Base-by-base conservation (phyloP, 164 flowering plant genomes). In the Vitis cinerea region DNA sequence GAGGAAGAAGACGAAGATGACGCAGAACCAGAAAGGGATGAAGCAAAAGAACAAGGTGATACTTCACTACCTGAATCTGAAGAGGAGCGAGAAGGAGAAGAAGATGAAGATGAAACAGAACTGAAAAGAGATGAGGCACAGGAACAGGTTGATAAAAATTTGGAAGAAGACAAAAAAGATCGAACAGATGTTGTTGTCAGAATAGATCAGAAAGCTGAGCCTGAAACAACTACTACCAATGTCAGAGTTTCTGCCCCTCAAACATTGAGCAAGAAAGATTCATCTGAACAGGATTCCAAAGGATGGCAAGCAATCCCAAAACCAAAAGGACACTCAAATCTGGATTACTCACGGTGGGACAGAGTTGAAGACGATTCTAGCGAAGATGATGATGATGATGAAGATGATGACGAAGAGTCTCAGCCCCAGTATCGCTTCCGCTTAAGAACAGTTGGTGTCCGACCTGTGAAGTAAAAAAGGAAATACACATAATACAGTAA, bases 341-440 rank as follows among this genome's bases (percentile, higher is more conserved):
- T 93, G 76, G 98, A 95, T 62, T 95, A 95, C 78, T 94, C 94
- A 0, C 79, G 96, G 11, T 95, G 99, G 99, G 97, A 95, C 74
- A 77, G 71, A 60, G 96, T 95, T 63, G 91, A 85, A 71, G 93
- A 86, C 72, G 89, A 85, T 71, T 90, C 97, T 17, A 92, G 94
- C 71, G 97, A 87, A 58, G 97, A 86, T 16, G 88, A 85, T 37
- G 44, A 86, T 47, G 88, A 80, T n/a, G 83, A 76, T 8, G 84
- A 84, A 0, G 82, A 83, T 16, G 93, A 88, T 8, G 92, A 86
- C 12, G 91, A 88, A 7, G 97, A 87, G 7, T 77, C 83, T 63
- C 86, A 78, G 52, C 97, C 91, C 51, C 97, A 90, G 72, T 93
- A 86, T 71, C 77, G 92, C 56, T 95, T 95, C 77, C 97, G 97